Evolutionary conservation across 2,329 filamentous ascomycete genomes (phyloP).

Genomic region (Pseudocercospora musae): DNA sequence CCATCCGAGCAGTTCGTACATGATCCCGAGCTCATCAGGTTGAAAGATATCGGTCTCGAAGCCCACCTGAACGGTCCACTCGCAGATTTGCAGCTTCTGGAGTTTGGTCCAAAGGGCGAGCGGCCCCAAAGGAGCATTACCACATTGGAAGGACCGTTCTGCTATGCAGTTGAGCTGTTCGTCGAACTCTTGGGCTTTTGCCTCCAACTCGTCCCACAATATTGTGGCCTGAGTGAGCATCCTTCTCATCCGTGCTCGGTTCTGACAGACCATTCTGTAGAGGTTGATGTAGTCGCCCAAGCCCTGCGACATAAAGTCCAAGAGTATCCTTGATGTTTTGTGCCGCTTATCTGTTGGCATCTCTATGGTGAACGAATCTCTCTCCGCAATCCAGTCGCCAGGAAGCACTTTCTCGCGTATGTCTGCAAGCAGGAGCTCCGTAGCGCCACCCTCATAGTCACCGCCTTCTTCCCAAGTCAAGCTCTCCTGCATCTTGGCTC

Average conservation of each 20-base stretch:
- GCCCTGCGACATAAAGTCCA: constrained; percentile 58
- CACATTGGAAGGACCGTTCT: background rate
- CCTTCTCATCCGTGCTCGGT: constrained; percentile 82
- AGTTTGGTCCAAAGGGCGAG: constrained; percentile 86
- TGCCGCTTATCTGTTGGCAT: constrained; percentile 69
- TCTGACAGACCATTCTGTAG: constrained; percentile 81
- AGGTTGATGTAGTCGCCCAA: constrained; percentile 71
- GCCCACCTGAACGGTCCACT: constrained; percentile 82
- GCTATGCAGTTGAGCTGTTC: constrained; percentile 6
- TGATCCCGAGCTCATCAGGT: constrained; percentile 74
- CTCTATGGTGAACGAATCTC: constrained; percentile 72
- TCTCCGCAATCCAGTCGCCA: constrained; percentile 66
- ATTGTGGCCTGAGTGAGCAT: constrained; percentile 80
- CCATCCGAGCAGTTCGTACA: constrained; percentile 63
- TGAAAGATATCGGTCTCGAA: constrained; percentile 93
- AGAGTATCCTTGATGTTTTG: constrained; percentile 69
- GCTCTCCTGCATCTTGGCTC: constrained; percentile 52
- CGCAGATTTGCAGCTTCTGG: constrained; percentile 85
- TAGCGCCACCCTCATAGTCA: constrained; percentile 64
- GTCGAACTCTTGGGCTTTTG: constrained; percentile 54
- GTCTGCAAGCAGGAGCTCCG: constrained; percentile 74
- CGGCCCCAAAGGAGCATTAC: constrained; percentile 45
- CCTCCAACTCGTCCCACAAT: constrained; percentile 80
- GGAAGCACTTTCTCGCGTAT: constrained; percentile 75
- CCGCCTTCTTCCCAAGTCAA: constrained; percentile 71